Conservation (phyloP, 2,329 filamentous ascomycete species). For the Atkinsonella hypoxylon region DNA sequence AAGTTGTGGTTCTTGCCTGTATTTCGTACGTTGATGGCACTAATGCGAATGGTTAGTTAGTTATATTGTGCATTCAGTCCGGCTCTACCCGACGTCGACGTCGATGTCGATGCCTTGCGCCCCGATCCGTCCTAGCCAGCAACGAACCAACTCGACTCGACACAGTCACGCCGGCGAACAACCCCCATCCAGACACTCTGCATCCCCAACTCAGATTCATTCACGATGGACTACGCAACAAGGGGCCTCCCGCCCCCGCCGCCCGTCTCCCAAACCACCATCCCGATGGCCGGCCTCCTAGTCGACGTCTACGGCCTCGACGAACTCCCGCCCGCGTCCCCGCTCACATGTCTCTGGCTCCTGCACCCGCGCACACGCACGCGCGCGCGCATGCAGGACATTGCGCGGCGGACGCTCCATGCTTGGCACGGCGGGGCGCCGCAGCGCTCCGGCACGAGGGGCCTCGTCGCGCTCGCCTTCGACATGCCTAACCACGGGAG, state of each 20-base stretch:
- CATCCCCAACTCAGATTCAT: too few relatives aligned
- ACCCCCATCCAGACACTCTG: too few relatives aligned
- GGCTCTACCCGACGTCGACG: too few relatives aligned
- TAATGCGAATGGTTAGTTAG: too few relatives aligned
- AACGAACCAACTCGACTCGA: too few relatives aligned
- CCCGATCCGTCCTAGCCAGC: too few relatives aligned
- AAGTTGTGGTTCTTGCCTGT: too few relatives aligned
- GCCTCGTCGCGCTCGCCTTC: constrained; percentile 71
- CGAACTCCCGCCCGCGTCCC: constrained; percentile 46
- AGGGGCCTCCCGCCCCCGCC: constrained; percentile 27
- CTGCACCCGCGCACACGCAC: constrained; percentile 67
- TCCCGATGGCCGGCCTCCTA: constrained; percentile 66
- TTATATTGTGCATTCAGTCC: too few relatives aligned
- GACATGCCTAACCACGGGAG: constrained; percentile 90
- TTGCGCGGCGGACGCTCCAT: constrained; percentile 57
- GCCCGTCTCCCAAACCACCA: constrained; percentile 48
- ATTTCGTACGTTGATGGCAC: too few relatives aligned
- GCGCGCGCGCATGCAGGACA: constrained; percentile 61
- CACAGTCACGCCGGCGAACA: too few relatives aligned
- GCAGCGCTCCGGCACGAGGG: constrained; percentile 22
- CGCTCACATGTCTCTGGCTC: constrained; percentile 77
- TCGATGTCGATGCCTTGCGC: too few relatives aligned
- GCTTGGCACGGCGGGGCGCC: constrained; percentile 46
- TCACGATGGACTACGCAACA: constrained; percentile 20
- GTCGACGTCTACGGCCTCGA: constrained; percentile 71